Evolutionary conservation across 1,139 yeast genomes (phyloP), one percentile per base, ranked within the genome.

Genomic region (Debaryomyces subglobosus): DNA sequence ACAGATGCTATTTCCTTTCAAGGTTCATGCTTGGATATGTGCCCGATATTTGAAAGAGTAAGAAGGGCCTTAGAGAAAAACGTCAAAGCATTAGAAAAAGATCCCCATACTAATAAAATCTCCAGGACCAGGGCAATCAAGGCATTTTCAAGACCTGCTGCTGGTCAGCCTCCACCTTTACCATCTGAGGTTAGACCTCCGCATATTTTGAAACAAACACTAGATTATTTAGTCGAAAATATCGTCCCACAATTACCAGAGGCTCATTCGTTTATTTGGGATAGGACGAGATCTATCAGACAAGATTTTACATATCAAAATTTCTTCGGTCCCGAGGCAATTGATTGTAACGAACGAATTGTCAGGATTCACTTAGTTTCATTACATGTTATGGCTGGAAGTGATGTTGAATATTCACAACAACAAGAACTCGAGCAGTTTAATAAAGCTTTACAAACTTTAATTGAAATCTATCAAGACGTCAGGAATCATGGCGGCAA

Each of bases 101-200:
- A 86, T 56, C 80, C 84, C 0, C 53, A 43, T 0, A 80, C 88
- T 0, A 85, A 85, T n/a, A 77, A 72, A 52, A 88, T 91, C 2
- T 78, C 92, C 0, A 67, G 81, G 37, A 63, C 65, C 2, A 74
- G 77, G 42, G 97, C 98, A 0, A 82, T 95, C 6, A 95, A 95
- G 67, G 96, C 97, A 2, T 95, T 94, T 64, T 89, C 96, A 30
- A 76, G 99, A 57, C 98, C 99, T 0, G 97, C 97, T 9, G 98
- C 99, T 1, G 99, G 99, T 9, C 97, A 95, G 58, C 96, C 97
- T 1, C 98, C 98, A 4, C 96, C 98, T 3, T 71, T 95, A 49
- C 99, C 99, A 0, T 90, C 97, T 0, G 99, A 95, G 64, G 99
- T 95, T 2, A 77, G 99, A 54, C 97, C 99, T 1, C 99, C 99